Base-by-base conservation (phyloP, 2,329 filamentous ascomycete genomes). In the Xylaria sp. region DNA sequence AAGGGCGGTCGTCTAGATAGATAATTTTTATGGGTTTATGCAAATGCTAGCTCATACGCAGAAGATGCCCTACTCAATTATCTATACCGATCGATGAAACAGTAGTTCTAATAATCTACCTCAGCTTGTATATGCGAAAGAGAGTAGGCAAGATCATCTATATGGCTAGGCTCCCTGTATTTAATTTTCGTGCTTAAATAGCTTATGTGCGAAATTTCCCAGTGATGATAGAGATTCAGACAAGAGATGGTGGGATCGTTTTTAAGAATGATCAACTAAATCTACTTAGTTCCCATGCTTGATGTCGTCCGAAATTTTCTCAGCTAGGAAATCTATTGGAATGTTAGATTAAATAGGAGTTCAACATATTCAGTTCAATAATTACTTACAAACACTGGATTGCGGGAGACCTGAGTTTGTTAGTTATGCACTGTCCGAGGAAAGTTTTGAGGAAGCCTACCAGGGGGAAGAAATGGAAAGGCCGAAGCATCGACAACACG, bases 401-500 rank as follows among this genome's bases (percentile, higher is more conserved):
- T 51, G 48, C 2, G 48, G 46, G 3, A 51, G 48, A 28, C 48
- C 48, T 51, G 3, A 9, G 6, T 3, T 31, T 51, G 2, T 51
- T 31, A 51, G 48, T 13, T 3, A 31, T 51, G 23, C 26, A 51
- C 48, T 51, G 3, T 51, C 4, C 13, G 4, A 6, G 28, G 10
- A 15, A 15, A 13, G 15, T 26, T 40, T 17, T 44, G 26, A 49
- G 42, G 26, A 23, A 54, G 26, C 48, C 42, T 62, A 51, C 62
- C 53, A 36, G 62, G 63, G 15, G 75, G 73, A n/a, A 77, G 59
- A 17, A 78, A 62, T 0, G 76, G 69, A 38, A 78, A 76, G 3
- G 66, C 67, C 11, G 74, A 76, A 13, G 77, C 76, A 66, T 80
- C 78, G 1, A 79, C 75, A 9, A 80, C 73, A 4, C 79, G 72